Conservation (phyloP, 305 asterid genomes). For the Fraxinus platypoda region DNA sequence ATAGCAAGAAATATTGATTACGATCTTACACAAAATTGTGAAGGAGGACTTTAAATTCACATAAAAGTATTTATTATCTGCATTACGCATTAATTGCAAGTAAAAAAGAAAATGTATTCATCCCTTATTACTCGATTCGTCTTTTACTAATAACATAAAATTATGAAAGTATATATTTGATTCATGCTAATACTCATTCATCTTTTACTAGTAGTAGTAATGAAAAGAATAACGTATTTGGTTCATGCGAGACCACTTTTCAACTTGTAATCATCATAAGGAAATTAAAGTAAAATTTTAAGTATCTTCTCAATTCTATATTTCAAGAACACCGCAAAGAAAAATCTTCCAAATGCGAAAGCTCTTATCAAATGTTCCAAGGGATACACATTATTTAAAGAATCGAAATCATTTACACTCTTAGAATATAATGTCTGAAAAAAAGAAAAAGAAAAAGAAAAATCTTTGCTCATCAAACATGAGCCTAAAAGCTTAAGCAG, state of each 20-base stretch:
- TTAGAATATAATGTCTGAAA: background rate
- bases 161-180: too few species aligned
- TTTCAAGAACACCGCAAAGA: background rate
- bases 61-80: too few species aligned
- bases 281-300: too few species aligned
- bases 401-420: slow-evolving; percentile 29
- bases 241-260: background rate
- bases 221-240: background rate
- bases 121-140: too few species aligned
- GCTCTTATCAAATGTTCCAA: background rate
- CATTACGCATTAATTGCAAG: too few species aligned
- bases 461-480: slow-evolving; percentile 13
- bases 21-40: too few species aligned
- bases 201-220: too few species aligned
- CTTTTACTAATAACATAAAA: too few species aligned
- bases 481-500: slow-evolving; percentile 27
- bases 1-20: too few species aligned
- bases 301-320: background rate
- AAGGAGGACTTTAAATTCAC: too few species aligned
- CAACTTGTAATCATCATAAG: background rate
- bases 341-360: background rate
- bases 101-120: too few species aligned
- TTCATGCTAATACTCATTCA: too few species aligned
- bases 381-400: slow-evolving; percentile 4
- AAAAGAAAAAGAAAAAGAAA: slow-evolving; percentile 5